phyloP scores from a whole-genome alignment of 2,329 filamentous ascomycete species.

The Juglanconis sp. region DNA sequence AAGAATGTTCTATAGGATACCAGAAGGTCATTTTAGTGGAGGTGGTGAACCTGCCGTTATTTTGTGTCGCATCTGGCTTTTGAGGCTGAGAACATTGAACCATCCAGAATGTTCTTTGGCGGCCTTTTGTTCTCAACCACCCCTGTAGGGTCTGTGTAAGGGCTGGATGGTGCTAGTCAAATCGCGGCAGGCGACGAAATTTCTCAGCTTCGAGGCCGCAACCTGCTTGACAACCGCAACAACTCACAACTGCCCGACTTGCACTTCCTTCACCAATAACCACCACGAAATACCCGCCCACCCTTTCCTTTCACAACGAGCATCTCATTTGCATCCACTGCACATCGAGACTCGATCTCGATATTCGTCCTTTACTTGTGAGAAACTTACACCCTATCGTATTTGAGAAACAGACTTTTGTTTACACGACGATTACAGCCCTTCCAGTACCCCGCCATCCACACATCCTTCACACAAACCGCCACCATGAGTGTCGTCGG shows the following conservation, averaged over 20 bases:
- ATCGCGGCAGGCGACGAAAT: neutral
- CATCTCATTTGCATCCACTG: neutral
- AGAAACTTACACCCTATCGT: neutral
- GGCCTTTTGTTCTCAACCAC: neutral
- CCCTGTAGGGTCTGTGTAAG: neutral
- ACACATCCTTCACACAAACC: conserved; percentile 19
- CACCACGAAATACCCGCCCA: neutral
- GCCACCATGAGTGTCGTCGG: conserved; percentile 55
- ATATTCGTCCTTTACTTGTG: neutral
- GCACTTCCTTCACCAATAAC: neutral
- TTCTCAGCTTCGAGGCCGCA: neutral
- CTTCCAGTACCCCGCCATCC: conserved; percentile 19
- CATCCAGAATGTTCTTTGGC: neutral
- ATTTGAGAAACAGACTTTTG: neutral
- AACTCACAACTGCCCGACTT: neutral
- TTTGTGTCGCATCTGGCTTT: no score
- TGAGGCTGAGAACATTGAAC: neutral
- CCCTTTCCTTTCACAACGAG: neutral
- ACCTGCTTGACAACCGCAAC: neutral
- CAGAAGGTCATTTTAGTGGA: no score
- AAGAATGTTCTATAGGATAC: no score
- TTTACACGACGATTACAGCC: conserved; percentile 14
- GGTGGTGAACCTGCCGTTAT: no score
- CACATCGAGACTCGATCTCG: neutral
- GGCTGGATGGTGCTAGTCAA: no score